These are phyloP conservation scores for Gymnopilus junonius DNA, from an alignment of 768 basidiomycete genomes.

Conservation along the genomic window DNA sequence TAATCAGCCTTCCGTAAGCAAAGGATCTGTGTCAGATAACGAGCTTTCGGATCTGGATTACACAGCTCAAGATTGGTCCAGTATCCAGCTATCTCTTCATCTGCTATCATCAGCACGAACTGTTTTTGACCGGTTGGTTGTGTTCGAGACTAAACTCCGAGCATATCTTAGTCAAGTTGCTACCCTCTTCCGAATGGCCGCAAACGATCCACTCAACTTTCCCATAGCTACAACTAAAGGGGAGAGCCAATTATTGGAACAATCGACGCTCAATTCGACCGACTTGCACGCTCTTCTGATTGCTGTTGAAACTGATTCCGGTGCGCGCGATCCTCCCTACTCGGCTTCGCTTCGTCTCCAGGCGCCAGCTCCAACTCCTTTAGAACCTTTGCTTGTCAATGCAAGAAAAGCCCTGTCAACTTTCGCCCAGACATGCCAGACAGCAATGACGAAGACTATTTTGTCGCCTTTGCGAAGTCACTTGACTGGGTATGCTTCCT, in stretches of 20 bases:
- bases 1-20: conserved; percentile 30
- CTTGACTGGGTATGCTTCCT: conserved; percentile 70
- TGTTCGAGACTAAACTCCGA: conserved; percentile 75
- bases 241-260: conserved; percentile 73
- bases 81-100: conserved; percentile 83
- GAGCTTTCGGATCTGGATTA: conserved; percentile 88
- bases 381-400: conserved; percentile 52
- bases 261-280: conserved; percentile 83
- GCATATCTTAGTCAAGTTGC: conserved; percentile 62
- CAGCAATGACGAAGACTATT: conserved; percentile 80
- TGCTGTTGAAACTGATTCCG: conserved; percentile 48
- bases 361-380: conserved; percentile 24
- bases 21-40: conserved; percentile 43
- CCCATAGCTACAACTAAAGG: conserved; percentile 67
- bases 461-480: conserved; percentile 80
- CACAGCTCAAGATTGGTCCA: conserved; percentile 85
- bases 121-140: conserved; percentile 65
- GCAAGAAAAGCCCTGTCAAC: conserved; percentile 58
- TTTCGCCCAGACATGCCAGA: conserved; percentile 78
- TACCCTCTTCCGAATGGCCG: conserved; percentile 58
- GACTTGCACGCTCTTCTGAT: conserved; percentile 71
- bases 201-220: conserved; percentile 56
- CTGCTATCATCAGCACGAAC: conserved; percentile 81
- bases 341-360: conserved; percentile 36
- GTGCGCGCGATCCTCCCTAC: conserved; percentile 29